Base-by-base conservation (phyloP, 1,284 basidiomycete genomes). In the Trametes hirsuta region DNA sequence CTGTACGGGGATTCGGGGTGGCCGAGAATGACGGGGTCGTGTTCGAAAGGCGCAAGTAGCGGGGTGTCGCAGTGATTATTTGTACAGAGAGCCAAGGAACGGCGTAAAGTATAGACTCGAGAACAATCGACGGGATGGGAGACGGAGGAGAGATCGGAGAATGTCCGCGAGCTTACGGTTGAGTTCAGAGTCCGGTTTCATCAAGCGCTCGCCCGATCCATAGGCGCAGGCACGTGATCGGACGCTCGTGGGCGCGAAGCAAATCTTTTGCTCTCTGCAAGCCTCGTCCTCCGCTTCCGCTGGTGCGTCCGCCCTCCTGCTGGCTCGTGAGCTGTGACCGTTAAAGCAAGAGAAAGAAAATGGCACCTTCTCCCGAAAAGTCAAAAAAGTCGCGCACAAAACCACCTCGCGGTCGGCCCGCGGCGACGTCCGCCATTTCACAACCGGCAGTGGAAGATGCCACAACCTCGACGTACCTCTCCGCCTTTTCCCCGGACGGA, bases 401-500 rank as follows among this genome's bases (percentile, higher is more conserved):
- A 75, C 75, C 82, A 37, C 78, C 82, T 18, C 77, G 79, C 67
- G 78, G 80, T 58, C 82, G 84, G 53, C 83, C 84, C 18, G 66
- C 72, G 48, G 79, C 84, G 5, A 87, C 85, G 34, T 82, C 86
- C 34, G 73, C 81, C 49, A 80, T 90, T 62, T 83, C 86, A 6
- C 85, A 88, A 65, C 84, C 83, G 22, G 75, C 79, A 42, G 79
- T 83, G 46, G 79, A 84, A 62, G 82, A 83, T 69, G 72, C 77
- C 21, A 77, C 81, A 22, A 71, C 76, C 55, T 71, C 80, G 21
- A 73, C 78, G 22, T 69, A 77, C 14, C 74, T 87, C 21, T 87
- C 84, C 25, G 79, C 85, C 9, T 91, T 90, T 71, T 89, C 88
- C 14, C 81, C 82, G 8, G 77, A 81, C 56, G 84, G 82, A 47